phyloP scores from a whole-genome alignment of 495 filamentous ascomycete species.

The Hapsidospora chrysogenum region DNA sequence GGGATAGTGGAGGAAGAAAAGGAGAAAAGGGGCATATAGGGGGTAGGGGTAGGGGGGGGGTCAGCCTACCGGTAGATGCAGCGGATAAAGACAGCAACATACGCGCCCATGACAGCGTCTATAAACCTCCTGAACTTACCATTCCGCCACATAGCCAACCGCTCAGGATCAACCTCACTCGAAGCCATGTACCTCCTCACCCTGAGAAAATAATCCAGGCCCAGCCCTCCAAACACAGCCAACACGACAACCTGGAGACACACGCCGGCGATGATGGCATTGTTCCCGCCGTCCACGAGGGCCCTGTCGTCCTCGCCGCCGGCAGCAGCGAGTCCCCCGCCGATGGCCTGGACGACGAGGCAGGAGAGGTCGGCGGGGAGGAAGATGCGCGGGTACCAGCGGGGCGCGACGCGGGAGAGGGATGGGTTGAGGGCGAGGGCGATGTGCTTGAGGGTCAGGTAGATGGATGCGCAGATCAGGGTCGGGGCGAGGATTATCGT shows the following conservation, averaged over 20 bases:
- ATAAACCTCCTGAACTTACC: slow-evolving; percentile 34
- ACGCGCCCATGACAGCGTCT: slow-evolving; percentile 35
- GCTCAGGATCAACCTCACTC: slow-evolving; percentile 7
- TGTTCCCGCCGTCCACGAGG: slow-evolving; percentile 30
- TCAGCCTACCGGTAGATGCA: slow-evolving; percentile 46
- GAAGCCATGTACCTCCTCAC: slow-evolving; percentile 19
- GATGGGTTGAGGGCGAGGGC: slow-evolving; percentile 35
- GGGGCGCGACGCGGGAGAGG: slow-evolving; percentile 37
- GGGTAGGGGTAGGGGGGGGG: not conserved
- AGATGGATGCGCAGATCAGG: slow-evolving; percentile 47
- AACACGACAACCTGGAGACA: slow-evolving; percentile 52
- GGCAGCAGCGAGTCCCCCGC: slow-evolving; percentile 41
- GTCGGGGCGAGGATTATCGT: slow-evolving; percentile 50
- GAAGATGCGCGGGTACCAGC: slow-evolving; percentile 46
- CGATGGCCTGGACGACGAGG: slow-evolving; percentile 45
- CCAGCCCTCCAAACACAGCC: slow-evolving; percentile 34
- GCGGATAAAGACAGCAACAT: slow-evolving; percentile 41
- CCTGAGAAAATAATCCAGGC: slow-evolving; percentile 30
- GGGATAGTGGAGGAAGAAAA: not conserved
- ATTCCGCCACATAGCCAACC: slow-evolving; percentile 16
- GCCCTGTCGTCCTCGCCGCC: slow-evolving; percentile 20
- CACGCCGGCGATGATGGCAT: slow-evolving; percentile 58
- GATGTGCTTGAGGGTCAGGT: slow-evolving; percentile 51
- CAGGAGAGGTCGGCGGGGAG: slow-evolving; percentile 49
- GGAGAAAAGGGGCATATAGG: too few relatives aligned